Base-by-base conservation (phyloP, 768 basidiomycete species). In the Lactifluus echinatus region DNA sequence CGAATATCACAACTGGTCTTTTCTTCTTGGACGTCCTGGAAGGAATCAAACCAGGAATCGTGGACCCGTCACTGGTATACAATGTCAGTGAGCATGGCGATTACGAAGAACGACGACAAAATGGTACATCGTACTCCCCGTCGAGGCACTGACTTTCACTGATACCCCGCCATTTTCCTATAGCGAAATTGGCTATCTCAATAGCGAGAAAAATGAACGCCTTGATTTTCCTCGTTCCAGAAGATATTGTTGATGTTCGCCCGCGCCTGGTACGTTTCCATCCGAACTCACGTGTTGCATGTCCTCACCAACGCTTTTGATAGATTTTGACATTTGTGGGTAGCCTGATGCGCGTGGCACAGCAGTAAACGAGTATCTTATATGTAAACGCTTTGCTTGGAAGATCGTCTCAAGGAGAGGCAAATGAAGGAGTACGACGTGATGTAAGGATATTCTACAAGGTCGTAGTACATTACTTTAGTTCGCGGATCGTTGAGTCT, bases 161-260 rank as follows among this genome's bases (percentile, higher is more conserved):
- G 49, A 50, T 39, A 4, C 24, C 7, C 24, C 26, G 45, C 14
- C 19, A 48, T 44, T n/a, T 61, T 53, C 39, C 19, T 56, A 8
- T 61, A 96, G 94, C 94, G 15, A 97, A 97, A 81, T 72, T 97
- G 62, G 95, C 93, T 8, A 97, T 98, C 65, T 97, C 95, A 2
- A 97, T 98, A 64, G 94, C 95, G n/a, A 79, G 95, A 67, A 98
- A 98, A 79, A 86, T 94, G 85, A 90, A 92, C 53, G 90, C 91
- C 4, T 72, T 96, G 64, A 97, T 97, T 66, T 97, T 97, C 79
- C 74, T 98, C 57, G 95, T 97, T 0, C 93, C 95, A 0, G 95
- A 98, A 67, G 93, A 93, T 72, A 93, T 97, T 64, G 93, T 98
- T 34, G 94, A 97, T 69, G 80, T 97, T 59, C 84, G 95, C 42